Base-by-base conservation (phyloP, 306 rosid species). In the Cucurbita argyrosperma region DNA sequence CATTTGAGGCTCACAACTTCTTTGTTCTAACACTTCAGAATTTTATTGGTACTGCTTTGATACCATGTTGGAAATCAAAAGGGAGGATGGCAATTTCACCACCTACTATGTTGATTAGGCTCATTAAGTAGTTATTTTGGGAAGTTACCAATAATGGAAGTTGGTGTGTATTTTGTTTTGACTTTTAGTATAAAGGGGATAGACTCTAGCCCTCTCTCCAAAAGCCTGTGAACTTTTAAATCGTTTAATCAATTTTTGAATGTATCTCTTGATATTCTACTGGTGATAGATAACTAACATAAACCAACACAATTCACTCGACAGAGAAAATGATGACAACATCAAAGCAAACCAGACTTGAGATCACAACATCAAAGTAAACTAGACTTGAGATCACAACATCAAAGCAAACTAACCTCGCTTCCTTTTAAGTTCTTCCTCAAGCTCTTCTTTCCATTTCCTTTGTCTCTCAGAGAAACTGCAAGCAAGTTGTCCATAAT, bases 391-490 rank as follows among this genome's bases (percentile, higher is more conserved):
- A 50, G 55, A 14, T 71, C 60, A 76, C 6, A 66, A 59, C 67
- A 37, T 26, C 40, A 64, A 54, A 13, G 74, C 5, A 45, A 46
- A 83, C 87, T 85, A 83, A 79, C 98, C 96, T 82, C 96, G 88
- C 63, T 77, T 83, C 77, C 84, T 79, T 80, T 87, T 83, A 51
- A 92, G 84, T 81, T 88, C 98, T 90, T 92, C 85, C 64, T 57
- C 93, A 54, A 92, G 92, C 80, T 92, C 98, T 80, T 92, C 87
- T 85, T 84, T 84, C 98, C 98, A 92, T 85, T 87, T 90, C 80
- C 90, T 85, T 81, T 82, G 96, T 82, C 82, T 90, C 76, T 87
- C 96, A 7, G 88, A 82, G 85, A 85, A 92, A 80, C 93, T 92
- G 85, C 81, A 80, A 42, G 67, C 60, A 35, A 59, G 73, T 61